Base-by-base conservation (phyloP, 169 alveolate species). In the Cytauxzoon felis region DNA sequence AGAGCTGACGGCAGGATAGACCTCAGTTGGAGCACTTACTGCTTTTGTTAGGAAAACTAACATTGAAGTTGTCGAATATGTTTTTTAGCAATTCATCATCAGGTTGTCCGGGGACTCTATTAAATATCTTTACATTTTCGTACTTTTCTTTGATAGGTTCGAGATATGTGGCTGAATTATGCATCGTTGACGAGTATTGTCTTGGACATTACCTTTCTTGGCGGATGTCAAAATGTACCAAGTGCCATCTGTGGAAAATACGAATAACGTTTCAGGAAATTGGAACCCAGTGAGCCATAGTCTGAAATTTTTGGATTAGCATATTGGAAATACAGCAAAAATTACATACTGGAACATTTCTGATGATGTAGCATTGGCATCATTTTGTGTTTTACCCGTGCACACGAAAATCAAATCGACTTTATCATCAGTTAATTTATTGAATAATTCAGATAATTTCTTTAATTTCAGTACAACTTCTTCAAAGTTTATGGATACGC, bases 201-300 rank as follows among this genome's bases (percentile, higher is more conserved):
- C 33, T 54, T 23, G 32, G 51, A 43, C 78, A 36, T 63, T 61
- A 29, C 85, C 92, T 50, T 92, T 92, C 53, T 92, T 92, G 41
- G 91, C 91, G 32, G 93, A 86, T 2, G 96, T 89, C 16, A 92
- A 67, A 23, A 92, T 90, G 49, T 75, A 34, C 84, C 90, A 52
- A 29, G 78, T 82, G 21, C 87, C 94, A 38, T 81, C 71, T 6
- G 88, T 70, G 18, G 87, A 27, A 50, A 92, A 91, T 8, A 82
- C 66, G 48, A 92, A 81, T 60, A 92, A 86, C 0, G 96, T 92
- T 50, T 92, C 96, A 0, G 96, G 92, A 49, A 92, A 89, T 61
- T 92, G 94, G 50, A 89, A 92, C 3, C 96, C 96, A 24, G 90
- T 87, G 47, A 92, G 70, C 96, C 96, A 92, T 67, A 88, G 69